Conservation (phyloP, 164 flowering plant species). For the grape (Vitis vinifera) region ASM3070453v1 NC_081809.1:6043001-6043500, state of each 20-base stretch:
- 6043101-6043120: slow-evolving; percentile 85
- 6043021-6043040: slow-evolving; percentile 92
- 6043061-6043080: slow-evolving; percentile 75
- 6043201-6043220: slow-evolving; percentile 10
- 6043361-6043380: not conserved
- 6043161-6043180: slow-evolving; percentile 1
- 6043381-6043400: not conserved
- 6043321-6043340: slow-evolving; percentile 17
- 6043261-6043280: slow-evolving; percentile 19
- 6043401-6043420: slow-evolving; percentile 2
- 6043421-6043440: slow-evolving; percentile 28
- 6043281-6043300: slow-evolving; percentile 24
- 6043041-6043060: slow-evolving; percentile 73
- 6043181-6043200: slow-evolving; percentile 35
- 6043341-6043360: slow-evolving; percentile 11
- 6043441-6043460: slow-evolving; percentile 95
- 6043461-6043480: slow-evolving; percentile 79
- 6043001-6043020: slow-evolving; percentile 90
- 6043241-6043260: slow-evolving; percentile 18
- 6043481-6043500: slow-evolving; percentile 96
- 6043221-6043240: slow-evolving; percentile 15
- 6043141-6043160: slow-evolving; percentile 8
- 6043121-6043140: slow-evolving; percentile 65
- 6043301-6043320: slow-evolving; percentile 9
- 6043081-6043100: slow-evolving; percentile 70